Conservation (phyloP, 2,329 filamentous ascomycete genomes). For the Parastagonospora avenae region DNA sequence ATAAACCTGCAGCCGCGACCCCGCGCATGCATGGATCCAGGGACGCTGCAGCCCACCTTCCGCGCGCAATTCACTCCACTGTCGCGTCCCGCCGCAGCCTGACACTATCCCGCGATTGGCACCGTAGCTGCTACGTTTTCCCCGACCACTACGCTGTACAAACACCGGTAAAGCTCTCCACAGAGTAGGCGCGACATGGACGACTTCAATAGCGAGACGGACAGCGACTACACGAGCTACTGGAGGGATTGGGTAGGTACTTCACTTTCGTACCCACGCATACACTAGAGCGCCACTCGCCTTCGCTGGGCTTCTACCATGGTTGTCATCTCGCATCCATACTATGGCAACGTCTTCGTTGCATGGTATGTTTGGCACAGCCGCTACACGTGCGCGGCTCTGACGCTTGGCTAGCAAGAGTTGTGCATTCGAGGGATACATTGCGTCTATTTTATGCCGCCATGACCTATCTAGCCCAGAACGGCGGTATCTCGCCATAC, state of each 20-base stretch:
- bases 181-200: constrained; percentile 68
- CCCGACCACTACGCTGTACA: neutral
- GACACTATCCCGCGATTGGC: neutral
- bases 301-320: constrained; percentile 2
- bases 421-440: constrained; percentile 9
- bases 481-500: neutral
- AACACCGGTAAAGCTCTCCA: neutral
- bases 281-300: neutral
- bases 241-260: constrained; percentile 97
- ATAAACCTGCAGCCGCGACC: constrained; percentile 8
- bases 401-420: constrained; percentile 3
- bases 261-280: constrained; percentile 7
- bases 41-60: constrained; percentile 16
- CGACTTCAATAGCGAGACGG: constrained; percentile 95
- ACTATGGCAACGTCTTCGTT: neutral
- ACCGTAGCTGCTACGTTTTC: constrained; percentile 12
- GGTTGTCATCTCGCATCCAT: neutral
- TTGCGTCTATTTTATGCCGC: constrained; percentile 7
- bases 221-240: constrained; percentile 99
- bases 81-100: constrained; percentile 19
- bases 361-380: neutral
- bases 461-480: constrained; percentile 3
- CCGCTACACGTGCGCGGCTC: neutral
- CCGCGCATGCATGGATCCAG: constrained; percentile 8
- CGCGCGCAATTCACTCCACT: constrained; percentile 26